Percentiles rank a stretch among this genome's conserved stretches.
Evolutionary conservation across 208 protist genomes (phyloP).

Genomic region (Leptomonas seymouri): DNA sequence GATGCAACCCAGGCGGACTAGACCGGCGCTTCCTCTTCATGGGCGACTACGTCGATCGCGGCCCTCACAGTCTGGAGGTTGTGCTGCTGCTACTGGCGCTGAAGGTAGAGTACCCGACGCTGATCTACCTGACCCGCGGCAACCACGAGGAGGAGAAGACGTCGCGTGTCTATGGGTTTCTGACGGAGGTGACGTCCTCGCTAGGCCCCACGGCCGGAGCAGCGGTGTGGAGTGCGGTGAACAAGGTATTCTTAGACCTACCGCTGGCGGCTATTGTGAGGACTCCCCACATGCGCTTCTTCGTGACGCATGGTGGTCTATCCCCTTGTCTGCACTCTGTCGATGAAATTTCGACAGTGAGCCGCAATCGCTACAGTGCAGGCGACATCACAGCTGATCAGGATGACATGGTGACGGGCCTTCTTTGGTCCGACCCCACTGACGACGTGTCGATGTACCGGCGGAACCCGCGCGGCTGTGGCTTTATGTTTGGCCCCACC

Average conservation of each 20-base stretch:
- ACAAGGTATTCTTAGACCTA: conserved; percentile 72
- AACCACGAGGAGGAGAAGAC: conserved; percentile 89
- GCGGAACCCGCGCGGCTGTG: conserved; percentile 98
- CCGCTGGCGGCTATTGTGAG: conserved; percentile 74
- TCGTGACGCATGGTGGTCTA: conserved; percentile 98
- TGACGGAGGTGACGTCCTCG: conserved; percentile 47
- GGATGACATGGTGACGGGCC: conserved; percentile 96
- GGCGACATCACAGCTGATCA: conserved; percentile 93
- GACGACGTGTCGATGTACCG: conserved; percentile 87
- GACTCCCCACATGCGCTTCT: conserved; percentile 92
- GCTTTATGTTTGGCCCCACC: conserved; percentile 96
- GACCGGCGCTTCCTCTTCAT: conserved; percentile 94
- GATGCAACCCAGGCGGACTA: conserved; percentile 23
- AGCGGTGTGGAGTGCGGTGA: conserved; percentile 73
- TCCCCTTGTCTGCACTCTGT: conserved; percentile 77
- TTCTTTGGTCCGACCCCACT: conserved; percentile 98
- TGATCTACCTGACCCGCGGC: conserved; percentile 82
- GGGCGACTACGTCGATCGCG: conserved; percentile 98
- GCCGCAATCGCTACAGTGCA: conserved; percentile 49
- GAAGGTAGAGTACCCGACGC: conserved; percentile 76
- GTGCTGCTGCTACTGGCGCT: conserved; percentile 83
- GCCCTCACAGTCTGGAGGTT: conserved; percentile 53
- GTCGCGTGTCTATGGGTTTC: conserved; percentile 75
- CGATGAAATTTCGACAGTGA: conserved; percentile 25
- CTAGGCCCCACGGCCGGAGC: conserved; percentile 44